Evolutionary conservation across 2,329 filamentous ascomycete genomes (phyloP).

Genomic region (Albophoma yamanashiensis): DNA sequence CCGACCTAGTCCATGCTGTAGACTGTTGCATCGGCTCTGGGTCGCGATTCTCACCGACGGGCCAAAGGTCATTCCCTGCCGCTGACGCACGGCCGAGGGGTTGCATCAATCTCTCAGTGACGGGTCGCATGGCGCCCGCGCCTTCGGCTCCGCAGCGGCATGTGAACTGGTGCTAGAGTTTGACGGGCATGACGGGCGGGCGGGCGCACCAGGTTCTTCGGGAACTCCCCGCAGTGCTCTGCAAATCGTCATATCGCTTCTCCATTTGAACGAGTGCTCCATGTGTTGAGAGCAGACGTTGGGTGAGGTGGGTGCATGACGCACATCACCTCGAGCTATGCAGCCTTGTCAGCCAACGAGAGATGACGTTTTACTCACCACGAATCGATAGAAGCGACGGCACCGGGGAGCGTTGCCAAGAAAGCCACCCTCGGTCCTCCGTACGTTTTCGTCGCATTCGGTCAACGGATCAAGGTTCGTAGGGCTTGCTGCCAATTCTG

Average conservation of each 20-base stretch:
- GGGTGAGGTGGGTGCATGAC: background rate
- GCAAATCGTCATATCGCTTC: background rate
- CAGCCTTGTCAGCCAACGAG: background rate
- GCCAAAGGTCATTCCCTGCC: background rate
- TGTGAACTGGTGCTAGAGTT: background rate
- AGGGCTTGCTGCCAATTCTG: background rate
- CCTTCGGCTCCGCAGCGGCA: background rate
- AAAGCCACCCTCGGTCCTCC: background rate
- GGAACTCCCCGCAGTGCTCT: too few species aligned
- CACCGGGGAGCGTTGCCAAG: background rate
- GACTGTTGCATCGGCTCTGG: background rate
- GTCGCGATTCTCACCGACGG: background rate
- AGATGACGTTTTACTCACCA: background rate
- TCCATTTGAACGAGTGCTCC: background rate
- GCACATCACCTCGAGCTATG: background rate
- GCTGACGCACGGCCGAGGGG: background rate
- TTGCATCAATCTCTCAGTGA: background rate
- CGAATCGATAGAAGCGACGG: background rate
- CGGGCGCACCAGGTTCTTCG: background rate
- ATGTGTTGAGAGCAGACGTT: background rate
- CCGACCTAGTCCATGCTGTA: background rate
- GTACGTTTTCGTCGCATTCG: background rate
- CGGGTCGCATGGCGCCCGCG: background rate
- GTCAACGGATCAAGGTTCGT: background rate
- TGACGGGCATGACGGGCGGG: too few species aligned